phyloP scores from a whole-genome alignment of 176 grass and related monocot species.

The Oryza australiensis region DNA sequence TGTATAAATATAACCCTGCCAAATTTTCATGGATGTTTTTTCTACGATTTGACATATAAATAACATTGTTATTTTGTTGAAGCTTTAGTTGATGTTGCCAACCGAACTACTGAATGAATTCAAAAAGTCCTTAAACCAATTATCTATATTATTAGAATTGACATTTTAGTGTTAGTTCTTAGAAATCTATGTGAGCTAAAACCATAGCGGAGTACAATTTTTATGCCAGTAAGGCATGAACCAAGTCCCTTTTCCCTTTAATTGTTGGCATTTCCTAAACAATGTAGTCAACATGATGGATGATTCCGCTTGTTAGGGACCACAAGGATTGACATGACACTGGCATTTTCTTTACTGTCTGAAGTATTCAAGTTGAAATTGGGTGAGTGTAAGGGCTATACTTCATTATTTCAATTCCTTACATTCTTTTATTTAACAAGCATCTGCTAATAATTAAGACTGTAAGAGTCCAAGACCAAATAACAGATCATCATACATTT shows the following conservation, averaged over 20 bases:
- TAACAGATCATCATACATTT: not conserved
- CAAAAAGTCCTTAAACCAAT: conserved; percentile 14
- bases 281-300: conserved; percentile 12
- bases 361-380: conserved; percentile 20
- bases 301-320: conserved; percentile 20
- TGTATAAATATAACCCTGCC: not conserved
- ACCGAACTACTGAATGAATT: conserved; percentile 26
- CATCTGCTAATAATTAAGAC: not conserved
- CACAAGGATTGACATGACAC: conserved; percentile 12
- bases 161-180: not conserved
- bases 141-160: not conserved
- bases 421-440: conserved; percentile 41
- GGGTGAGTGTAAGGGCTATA: conserved; percentile 16
- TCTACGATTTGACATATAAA: conserved; percentile 22
- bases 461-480: not conserved
- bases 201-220: not conserved
- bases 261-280: conserved; percentile 27
- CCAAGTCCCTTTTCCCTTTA: not conserved
- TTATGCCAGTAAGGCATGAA: not conserved
- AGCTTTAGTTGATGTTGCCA: not conserved
- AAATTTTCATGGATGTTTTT: not conserved
- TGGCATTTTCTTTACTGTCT: conserved; percentile 12
- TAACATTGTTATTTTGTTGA: not conserved
- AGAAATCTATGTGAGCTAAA: not conserved
- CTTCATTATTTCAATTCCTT: not conserved